Base-by-base conservation (phyloP, 352 stramenopile genomes). In the Thraustochytrium striatum region DNA sequence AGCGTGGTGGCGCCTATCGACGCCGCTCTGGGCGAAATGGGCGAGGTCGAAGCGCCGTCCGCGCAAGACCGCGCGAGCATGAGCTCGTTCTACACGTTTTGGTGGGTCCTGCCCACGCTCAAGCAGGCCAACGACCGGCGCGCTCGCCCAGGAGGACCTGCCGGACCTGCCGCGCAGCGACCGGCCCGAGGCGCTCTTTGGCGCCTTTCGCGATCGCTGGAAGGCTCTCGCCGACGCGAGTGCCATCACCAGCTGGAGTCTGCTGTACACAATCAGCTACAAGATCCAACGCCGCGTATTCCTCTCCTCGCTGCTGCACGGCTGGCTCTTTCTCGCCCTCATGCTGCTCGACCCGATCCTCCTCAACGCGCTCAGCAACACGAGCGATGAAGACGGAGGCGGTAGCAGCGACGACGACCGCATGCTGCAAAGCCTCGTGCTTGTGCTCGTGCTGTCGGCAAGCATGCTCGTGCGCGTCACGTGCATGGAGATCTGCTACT, bases 401-500 rank as follows among this genome's bases (percentile, higher is more conserved):
- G n/a, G n/a, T n/a, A n/a, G n/a, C n/a, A n/a, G n/a, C n/a, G 30
- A 25, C 21, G 9, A 41, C 21, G 25, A 70, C 19, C 7, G 2
- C 41, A 25, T 75, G 16, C 32, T 13, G 19, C 28, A 32, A 7
- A 75, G 65, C 47, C 11, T 75, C 9, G 25, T 33, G 16, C 58
- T 72, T 38, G 72, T 70, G 2, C 2, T 16, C 3, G 2, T 55
- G 2, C 57, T 80, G 33, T 70, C 72, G 3, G 58, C 53, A 25
- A 61, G 38, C 32, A 80, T 80, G 72, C 72, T 80, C 58, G 36
- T 80, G 25, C 72, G 72, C 44, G 72, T 80, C 44, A 57, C 72
- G 21, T 80, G 62, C 47, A 80, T 80, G 72, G 72, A 80, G 44
- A 36, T 80, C 16, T 80, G 72, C 72, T 80, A 72, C 55, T 80